Conservation (phyloP, 257 asterid species). For the Rehmannia glutinosa region DNA sequence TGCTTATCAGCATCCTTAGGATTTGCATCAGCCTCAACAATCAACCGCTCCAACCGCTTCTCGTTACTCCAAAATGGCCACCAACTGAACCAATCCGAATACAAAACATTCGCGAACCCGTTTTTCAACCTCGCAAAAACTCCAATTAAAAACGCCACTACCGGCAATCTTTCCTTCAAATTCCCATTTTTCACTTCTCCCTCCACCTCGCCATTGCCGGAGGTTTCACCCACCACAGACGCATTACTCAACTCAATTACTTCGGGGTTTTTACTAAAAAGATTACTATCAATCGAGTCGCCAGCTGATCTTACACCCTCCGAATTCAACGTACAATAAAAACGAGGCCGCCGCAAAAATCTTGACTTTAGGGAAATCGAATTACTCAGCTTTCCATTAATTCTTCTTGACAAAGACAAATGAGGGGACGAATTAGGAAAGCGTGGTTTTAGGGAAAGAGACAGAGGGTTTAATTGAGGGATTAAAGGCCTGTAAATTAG, state of each 20-base stretch:
- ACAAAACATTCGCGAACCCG: slow-evolving; percentile 46
- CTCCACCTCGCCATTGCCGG: slow-evolving; percentile 20
- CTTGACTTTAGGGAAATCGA: slow-evolving; percentile 29
- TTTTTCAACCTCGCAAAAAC: slow-evolving; percentile 44
- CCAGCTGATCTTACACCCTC: slow-evolving; percentile 31
- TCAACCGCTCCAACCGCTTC: slow-evolving; percentile 68
- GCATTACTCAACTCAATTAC: slow-evolving; percentile 21
- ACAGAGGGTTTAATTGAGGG: slow-evolving; percentile 27
- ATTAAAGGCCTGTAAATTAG: slow-evolving; percentile 36
- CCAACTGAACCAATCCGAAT: slow-evolving; percentile 72
- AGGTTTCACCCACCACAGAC: slow-evolving; percentile 21
- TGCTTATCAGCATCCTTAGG: slow-evolving; percentile 77
- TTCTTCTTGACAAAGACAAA: slow-evolving; percentile 10
- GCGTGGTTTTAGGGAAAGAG: slow-evolving; percentile 27
- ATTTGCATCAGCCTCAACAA: slow-evolving; percentile 78
- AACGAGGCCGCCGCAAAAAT: slow-evolving; percentile 38
- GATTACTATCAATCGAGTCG: slow-evolving; percentile 22
- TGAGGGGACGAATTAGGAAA: slow-evolving; percentile 9
- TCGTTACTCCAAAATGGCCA: slow-evolving; percentile 85
- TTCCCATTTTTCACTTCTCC: slow-evolving; percentile 32
- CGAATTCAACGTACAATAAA: slow-evolving; percentile 49
- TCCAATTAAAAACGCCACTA: slow-evolving; percentile 62
- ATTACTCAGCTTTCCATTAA: slow-evolving; percentile 6
- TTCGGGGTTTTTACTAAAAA: slow-evolving; percentile 22
- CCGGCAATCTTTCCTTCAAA: slow-evolving; percentile 44